Conservation (phyloP, 352 stramenopile genomes). For the Phytopythium aichiense region DNA sequence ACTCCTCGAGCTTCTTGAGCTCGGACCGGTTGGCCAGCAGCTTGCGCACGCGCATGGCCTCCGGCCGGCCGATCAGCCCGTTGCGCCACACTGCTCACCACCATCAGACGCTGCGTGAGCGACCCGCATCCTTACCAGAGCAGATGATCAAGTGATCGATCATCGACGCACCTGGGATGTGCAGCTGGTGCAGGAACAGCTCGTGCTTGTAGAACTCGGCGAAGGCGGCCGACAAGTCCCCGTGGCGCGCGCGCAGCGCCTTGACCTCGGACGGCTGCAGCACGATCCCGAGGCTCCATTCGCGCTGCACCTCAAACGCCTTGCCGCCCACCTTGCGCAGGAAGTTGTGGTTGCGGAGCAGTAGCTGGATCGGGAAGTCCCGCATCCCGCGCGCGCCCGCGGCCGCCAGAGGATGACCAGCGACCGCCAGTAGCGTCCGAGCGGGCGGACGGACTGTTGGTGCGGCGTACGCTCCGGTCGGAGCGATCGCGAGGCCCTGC, state of each 20-base stretch:
- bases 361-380: conserved; percentile 53
- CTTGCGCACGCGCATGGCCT: conserved; percentile 67
- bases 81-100: conserved; percentile 55
- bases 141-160: neutral
- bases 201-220: conserved; percentile 72
- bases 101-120: neutral
- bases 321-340: conserved; percentile 37
- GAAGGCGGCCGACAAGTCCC: conserved; percentile 69
- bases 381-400: conserved; percentile 30
- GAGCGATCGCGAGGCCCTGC: neutral
- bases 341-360: conserved; percentile 69
- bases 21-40: conserved; percentile 69
- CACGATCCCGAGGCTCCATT: conserved; percentile 70
- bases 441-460: neutral
- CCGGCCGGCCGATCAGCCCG: conserved; percentile 67
- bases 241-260: conserved; percentile 58
- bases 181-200: conserved; percentile 70
- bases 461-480: neutral
- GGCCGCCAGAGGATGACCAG: conserved; percentile 6
- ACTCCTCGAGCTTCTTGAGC: conserved; percentile 72
- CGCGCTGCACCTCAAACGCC: conserved; percentile 59
- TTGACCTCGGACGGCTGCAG: conserved; percentile 79
- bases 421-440: neutral
- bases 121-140: neutral
- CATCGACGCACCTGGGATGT: conserved; percentile 53